A percentile compares a stretch with the other conserved stretches of the same genome.
phyloP scores from a whole-genome alignment of 2,329 filamentous ascomycete genomes.

The Tolypocladium inflatum region DNA sequence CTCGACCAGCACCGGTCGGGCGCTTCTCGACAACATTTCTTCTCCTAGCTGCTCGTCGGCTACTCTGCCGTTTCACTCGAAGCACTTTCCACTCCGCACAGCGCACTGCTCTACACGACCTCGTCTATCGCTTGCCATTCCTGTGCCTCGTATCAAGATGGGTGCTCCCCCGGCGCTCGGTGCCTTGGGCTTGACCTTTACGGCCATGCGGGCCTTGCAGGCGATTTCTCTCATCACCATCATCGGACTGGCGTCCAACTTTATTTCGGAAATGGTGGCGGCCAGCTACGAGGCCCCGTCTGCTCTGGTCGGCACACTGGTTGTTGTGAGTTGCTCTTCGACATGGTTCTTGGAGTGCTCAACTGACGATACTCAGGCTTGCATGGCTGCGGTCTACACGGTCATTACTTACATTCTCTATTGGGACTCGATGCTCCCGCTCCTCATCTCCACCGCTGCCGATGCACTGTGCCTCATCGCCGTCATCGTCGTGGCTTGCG shows the following conservation, averaged over 20 bases:
- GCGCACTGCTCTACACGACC: slow-evolving; percentile 26
- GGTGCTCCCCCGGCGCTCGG: slow-evolving; percentile 46
- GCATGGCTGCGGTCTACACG: slow-evolving; percentile 70
- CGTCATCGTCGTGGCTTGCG: slow-evolving; percentile 65
- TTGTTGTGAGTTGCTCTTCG: slow-evolving; percentile 54
- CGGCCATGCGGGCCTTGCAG: slow-evolving; percentile 62
- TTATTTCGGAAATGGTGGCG: slow-evolving; percentile 66
- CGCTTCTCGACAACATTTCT: slow-evolving; percentile 19
- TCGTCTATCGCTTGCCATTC: slow-evolving; percentile 31
- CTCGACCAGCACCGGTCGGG: slow-evolving; percentile 2
- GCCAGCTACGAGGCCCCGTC: slow-evolving; percentile 56
- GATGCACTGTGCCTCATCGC: slow-evolving; percentile 67
- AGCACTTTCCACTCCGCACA: slow-evolving; percentile 31
- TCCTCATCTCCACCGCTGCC: slow-evolving; percentile 55
- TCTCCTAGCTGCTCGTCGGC: slow-evolving; percentile 18
- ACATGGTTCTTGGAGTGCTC: neutral
- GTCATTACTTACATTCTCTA: slow-evolving; percentile 75
- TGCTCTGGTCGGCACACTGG: slow-evolving; percentile 68
- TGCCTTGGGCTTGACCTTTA: slow-evolving; percentile 71
- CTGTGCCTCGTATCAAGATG: slow-evolving; percentile 27
- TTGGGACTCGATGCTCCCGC: slow-evolving; percentile 64
- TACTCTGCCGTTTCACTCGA: slow-evolving; percentile 29
- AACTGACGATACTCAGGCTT: slow-evolving; percentile 43
- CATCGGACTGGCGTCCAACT: slow-evolving; percentile 73
- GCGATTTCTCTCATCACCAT: slow-evolving; percentile 63